Evolutionary conservation across 1,284 basidiomycete species (phyloP), one percentile per base, ranked within the genome.

Genomic region (Amylostereum areolatum): DNA sequence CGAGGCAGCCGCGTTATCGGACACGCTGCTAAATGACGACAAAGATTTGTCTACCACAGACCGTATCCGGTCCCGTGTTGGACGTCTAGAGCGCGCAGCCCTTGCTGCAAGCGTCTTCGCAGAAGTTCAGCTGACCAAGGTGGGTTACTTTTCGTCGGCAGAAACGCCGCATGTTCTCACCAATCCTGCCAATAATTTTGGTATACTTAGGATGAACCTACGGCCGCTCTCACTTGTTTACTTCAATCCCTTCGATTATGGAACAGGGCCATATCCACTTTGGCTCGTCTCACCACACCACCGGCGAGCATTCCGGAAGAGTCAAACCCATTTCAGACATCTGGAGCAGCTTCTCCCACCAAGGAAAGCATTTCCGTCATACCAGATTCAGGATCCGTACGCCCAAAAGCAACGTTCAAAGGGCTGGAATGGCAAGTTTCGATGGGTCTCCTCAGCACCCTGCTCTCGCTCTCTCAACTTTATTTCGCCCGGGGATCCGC

Each of bases 201-300:
- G 43, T 32, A 39, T 24, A 9, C 47, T 3, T 58, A 94, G 90
- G 81, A 85, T 42, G 81, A 94, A 47, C 70, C 82, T 0, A 69
- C 78, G 0, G 66, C 72, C 0, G 79, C 85, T 0, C 62, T 93
- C 12, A 71, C 76, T 27, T 78, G 77, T 12, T 72, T 87, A 47
- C 69, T 87, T 8, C 85, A 89, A 55, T 79, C 88, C 0, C 73
- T 93, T 52, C 80, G 92, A 3, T 68, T 95, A 1, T 91, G 83
- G 78, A 88, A 87, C 56, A 80, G 90, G 32, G 89, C 89, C 1
- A 70, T 84, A 1, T 86, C 89, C 31, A 79, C 81, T 1, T 63
- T 94, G 0, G 67, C 80, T 3, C 82, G 89, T 7, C 69, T 92
- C 5, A 73, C 63, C 37, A 74, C 74, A 2, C 60, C 70, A 1